Evolutionary conservation across 2,329 filamentous ascomycete genomes (phyloP).

Genomic region (Macrophomina tecta): DNA sequence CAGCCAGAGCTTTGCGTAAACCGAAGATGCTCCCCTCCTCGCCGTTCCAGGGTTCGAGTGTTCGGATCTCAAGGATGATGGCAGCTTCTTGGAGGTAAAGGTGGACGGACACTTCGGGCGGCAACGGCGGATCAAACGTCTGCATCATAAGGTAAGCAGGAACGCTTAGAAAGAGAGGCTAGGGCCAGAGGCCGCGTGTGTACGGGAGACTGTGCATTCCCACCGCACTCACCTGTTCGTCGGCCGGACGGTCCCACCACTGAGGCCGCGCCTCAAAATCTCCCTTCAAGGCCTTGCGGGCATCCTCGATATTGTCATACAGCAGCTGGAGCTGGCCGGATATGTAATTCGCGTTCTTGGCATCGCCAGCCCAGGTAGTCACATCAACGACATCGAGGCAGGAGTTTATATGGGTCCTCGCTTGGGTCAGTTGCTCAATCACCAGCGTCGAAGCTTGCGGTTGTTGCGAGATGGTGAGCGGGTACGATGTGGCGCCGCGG

Average conservation of each 20-base stretch:
- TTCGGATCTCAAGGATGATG: slow-evolving; percentile 68
- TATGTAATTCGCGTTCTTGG: slow-evolving; percentile 63
- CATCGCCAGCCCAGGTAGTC: slow-evolving; percentile 73
- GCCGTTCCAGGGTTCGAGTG: slow-evolving; percentile 63
- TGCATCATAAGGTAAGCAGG: slow-evolving; percentile 32
- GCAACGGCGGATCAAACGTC: slow-evolving; percentile 67
- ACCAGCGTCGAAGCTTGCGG: slow-evolving; percentile 63
- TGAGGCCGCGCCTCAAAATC: slow-evolving; percentile 55
- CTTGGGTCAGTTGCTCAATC: slow-evolving; percentile 72
- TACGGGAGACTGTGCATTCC: background rate
- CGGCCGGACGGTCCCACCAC: slow-evolving; percentile 63
- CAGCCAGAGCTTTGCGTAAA: slow-evolving; percentile 61
- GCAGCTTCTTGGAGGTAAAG: slow-evolving; percentile 61
- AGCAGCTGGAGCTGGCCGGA: slow-evolving; percentile 63
- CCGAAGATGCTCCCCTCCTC: slow-evolving; percentile 53
- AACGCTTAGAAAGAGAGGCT: background rate
- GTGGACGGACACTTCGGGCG: slow-evolving; percentile 75
- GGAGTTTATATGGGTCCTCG: slow-evolving; percentile 80
- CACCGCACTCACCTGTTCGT: slow-evolving; percentile 60
- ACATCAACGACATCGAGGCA: slow-evolving; percentile 83
- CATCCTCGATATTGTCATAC: slow-evolving; percentile 66
- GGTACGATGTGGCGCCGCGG: slow-evolving; percentile 57
- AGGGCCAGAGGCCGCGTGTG: background rate
- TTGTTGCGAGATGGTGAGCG: slow-evolving; percentile 58
- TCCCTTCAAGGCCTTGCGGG: slow-evolving; percentile 64